Conservation (phyloP, 2,329 filamentous ascomycete species). For the Diaporthe ampelina region DNA sequence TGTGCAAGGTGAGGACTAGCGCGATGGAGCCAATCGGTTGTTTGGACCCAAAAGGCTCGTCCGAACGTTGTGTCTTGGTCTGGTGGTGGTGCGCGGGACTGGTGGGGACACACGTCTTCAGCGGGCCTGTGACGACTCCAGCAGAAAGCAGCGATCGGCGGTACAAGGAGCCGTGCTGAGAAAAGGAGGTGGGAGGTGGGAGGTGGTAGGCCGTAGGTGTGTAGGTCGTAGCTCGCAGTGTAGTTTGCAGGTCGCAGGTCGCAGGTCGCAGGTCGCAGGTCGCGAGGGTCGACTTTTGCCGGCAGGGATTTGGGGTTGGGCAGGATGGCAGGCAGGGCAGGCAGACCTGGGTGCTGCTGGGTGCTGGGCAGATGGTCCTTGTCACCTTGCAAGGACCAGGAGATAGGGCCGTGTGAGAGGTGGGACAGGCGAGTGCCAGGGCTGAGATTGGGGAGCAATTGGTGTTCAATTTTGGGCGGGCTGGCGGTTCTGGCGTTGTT, state of each 20-base stretch:
- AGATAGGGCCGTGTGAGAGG: conserved; percentile 53
- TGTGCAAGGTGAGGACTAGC: conserved; percentile 51
- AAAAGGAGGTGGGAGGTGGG: conserved; percentile 57
- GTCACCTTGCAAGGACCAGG: conserved; percentile 36
- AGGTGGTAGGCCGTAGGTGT: conserved; percentile 50
- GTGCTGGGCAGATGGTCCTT: conserved; percentile 3
- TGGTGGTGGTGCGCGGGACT: conserved; percentile 58
- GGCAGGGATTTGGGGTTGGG: too few relatives aligned
- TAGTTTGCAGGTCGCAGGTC: too few relatives aligned
- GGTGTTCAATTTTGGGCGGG: conserved; percentile 35
- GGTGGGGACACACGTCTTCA: conserved; percentile 53
- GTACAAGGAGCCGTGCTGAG: conserved; percentile 63
- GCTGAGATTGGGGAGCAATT: conserved; percentile 41
- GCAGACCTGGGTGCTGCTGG: too few relatives aligned
- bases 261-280: too few relatives aligned
- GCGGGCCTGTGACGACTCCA: conserved; percentile 64
- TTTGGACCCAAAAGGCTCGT: conserved; percentile 55
- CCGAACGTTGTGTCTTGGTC: conserved; percentile 57
- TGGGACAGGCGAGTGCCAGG: conserved; percentile 39
- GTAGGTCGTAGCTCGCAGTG: conserved; percentile 45
- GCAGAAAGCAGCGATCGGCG: conserved; percentile 62
- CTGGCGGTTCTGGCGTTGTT: conserved; percentile 38
- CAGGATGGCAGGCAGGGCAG: too few relatives aligned
- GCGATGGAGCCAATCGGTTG: conserved; percentile 54
- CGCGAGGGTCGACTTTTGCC: too few relatives aligned